phyloP scores from a whole-genome alignment of 208 protist genomes.

The Leishmania arabica region DNA sequence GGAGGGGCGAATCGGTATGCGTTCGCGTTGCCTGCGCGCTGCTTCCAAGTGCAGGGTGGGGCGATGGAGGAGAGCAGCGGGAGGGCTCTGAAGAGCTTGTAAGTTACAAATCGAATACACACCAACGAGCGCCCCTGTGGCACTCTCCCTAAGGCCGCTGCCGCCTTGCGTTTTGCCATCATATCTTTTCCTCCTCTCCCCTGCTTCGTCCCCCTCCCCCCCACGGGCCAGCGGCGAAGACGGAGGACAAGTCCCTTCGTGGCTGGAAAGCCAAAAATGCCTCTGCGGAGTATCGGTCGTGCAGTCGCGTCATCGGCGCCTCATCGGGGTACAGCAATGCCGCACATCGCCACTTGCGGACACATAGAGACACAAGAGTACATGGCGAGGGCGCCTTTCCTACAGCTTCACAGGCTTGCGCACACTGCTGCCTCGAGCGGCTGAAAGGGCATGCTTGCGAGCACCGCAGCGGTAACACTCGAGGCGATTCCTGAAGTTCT shows the following conservation, averaged over 20 bases:
- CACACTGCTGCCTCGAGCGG: constrained; percentile 40
- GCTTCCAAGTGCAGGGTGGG: background rate
- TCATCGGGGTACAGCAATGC: background rate
- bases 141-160: background rate
- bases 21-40: background rate
- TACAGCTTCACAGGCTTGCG: constrained; percentile 85
- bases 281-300: background rate
- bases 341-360: background rate
- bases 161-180: background rate
- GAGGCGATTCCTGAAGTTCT: constrained; percentile 60
- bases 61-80: background rate
- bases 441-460: constrained; percentile 44
- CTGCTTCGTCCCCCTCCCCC: background rate
- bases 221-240: too few relatives aligned
- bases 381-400: background rate
- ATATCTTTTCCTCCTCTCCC: background rate
- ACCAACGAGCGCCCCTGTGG: background rate
- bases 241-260: background rate
- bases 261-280: background rate
- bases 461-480: constrained; percentile 87
- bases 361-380: background rate
- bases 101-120: background rate
- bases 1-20: background rate
- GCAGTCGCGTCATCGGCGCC: background rate
- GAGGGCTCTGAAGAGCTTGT: background rate